These are phyloP conservation scores for Eutrema salsugineum DNA, from an alignment of 441 rosid genomes.

Conservation along the genomic window DNA sequence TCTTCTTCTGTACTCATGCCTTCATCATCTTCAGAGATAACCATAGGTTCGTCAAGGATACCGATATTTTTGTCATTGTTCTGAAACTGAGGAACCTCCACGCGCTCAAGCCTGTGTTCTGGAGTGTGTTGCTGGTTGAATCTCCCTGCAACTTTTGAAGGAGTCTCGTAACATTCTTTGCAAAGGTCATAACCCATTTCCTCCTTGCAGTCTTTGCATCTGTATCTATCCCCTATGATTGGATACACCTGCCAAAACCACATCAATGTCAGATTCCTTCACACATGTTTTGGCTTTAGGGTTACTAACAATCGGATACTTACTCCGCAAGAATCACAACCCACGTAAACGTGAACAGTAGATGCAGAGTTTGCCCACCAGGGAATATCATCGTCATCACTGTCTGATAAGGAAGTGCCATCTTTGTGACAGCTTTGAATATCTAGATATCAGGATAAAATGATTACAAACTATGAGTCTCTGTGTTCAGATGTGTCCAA, in stretches of 20 bases:
- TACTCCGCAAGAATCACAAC: slow-evolving; percentile 83
- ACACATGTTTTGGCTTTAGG: not conserved
- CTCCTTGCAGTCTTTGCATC: slow-evolving; percentile 64
- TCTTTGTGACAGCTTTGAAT: not conserved
- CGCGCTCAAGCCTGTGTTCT: slow-evolving; percentile 53
- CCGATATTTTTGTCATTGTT: not conserved
- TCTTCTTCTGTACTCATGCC: not conserved
- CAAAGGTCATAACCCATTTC: slow-evolving; percentile 80
- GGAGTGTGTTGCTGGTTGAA: slow-evolving; percentile 86
- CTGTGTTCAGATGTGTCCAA: not conserved
- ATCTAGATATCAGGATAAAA: slow-evolving; percentile 4
- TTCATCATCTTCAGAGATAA: not conserved
- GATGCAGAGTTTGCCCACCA: slow-evolving; percentile 27
- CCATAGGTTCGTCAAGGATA: not conserved
- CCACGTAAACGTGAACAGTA: slow-evolving; percentile 36
- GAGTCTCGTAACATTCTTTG: slow-evolving; percentile 60
- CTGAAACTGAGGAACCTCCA: not conserved
- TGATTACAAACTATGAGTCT: not conserved
- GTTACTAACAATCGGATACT: slow-evolving; percentile 6
- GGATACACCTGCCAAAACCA: slow-evolving; percentile 53
- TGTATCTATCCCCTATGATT: slow-evolving; percentile 68
- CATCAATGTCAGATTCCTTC: not conserved
- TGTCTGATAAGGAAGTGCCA: slow-evolving; percentile 1
- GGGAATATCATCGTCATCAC: not conserved
- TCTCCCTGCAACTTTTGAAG: slow-evolving; percentile 63